Percentiles rank a stretch among this genome's conserved stretches.
phyloP scores from a whole-genome alignment of 768 basidiomycete genomes.

The Lactarius deliciosus region DNA sequence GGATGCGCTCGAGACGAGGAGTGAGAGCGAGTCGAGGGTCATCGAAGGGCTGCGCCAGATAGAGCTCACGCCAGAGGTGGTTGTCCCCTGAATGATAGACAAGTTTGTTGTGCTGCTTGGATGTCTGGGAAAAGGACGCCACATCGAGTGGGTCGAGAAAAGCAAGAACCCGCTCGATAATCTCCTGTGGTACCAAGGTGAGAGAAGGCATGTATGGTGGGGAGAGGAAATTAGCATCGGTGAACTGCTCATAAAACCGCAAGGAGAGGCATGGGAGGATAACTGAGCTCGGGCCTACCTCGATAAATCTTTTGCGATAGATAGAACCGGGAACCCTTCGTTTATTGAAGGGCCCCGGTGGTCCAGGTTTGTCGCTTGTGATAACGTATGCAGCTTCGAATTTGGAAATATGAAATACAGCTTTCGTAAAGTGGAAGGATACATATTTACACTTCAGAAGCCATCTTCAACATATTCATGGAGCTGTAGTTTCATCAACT shows the following conservation, averaged over 20 bases:
- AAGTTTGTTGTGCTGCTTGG: conserved; percentile 41
- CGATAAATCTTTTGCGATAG: background rate
- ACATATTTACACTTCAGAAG: no score
- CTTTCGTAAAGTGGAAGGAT: no score
- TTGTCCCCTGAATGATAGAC: conserved; percentile 48
- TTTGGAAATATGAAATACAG: no score
- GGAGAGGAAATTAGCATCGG: background rate
- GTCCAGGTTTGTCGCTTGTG: no score
- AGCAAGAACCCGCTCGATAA: conserved; percentile 57
- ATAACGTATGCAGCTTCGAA: no score
- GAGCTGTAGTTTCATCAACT: no score
- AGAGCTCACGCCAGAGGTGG: conserved; percentile 64
- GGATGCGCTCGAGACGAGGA: conserved; percentile 34
- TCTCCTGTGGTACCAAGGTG: conserved; percentile 49
- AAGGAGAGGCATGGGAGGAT: background rate
- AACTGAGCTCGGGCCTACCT: background rate
- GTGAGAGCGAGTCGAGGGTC: conserved; percentile 56
- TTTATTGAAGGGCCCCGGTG: no score
- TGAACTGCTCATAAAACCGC: conserved; percentile 4
- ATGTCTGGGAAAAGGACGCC: conserved; percentile 52
- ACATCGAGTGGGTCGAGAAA: conserved; percentile 63
- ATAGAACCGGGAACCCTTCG: no score
- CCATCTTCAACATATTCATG: no score
- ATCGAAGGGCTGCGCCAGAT: conserved; percentile 62
- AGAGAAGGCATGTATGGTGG: conserved; percentile 6